A percentile compares a stretch with the other conserved stretches of the same genome.
phyloP scores from a whole-genome alignment of 345 rosid genomes.

The Lepidium sativum region DNA sequence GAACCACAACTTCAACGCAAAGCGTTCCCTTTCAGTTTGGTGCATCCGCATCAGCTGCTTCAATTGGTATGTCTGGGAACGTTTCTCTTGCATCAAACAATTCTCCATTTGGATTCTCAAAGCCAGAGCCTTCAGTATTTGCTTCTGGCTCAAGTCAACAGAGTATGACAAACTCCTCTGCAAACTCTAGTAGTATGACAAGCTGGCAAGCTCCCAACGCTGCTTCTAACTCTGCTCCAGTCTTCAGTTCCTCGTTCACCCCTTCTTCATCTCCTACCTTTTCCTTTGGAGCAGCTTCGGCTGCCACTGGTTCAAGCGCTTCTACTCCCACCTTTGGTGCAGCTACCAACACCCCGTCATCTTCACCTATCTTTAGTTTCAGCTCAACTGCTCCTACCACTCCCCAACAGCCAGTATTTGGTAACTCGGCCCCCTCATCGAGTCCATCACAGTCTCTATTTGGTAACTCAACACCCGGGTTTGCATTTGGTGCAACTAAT shows the following conservation, averaged over 20 bases:
- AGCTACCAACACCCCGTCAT: slow-evolving; percentile 31
- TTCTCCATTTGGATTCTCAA: slow-evolving; percentile 44
- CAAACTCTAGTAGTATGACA: slow-evolving; percentile 42
- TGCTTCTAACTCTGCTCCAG: slow-evolving; percentile 25
- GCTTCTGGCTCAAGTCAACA: slow-evolving; percentile 40
- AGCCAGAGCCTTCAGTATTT: slow-evolving; percentile 32
- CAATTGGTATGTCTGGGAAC: slow-evolving; percentile 40
- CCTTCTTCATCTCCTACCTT: slow-evolving; percentile 40
- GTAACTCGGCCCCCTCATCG: slow-evolving; percentile 33
- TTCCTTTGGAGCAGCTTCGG: slow-evolving; percentile 41
- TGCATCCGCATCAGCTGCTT: slow-evolving; percentile 41
- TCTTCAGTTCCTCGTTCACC: slow-evolving; percentile 33
- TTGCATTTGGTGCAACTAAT: slow-evolving; percentile 35
- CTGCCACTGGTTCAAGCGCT: slow-evolving; percentile 24
- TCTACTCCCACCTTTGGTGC: slow-evolving; percentile 44
- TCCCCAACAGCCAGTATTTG: slow-evolving; percentile 41
- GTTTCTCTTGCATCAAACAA: slow-evolving; percentile 36
- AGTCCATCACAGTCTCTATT: slow-evolving; percentile 45
- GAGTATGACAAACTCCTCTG: slow-evolving; percentile 33
- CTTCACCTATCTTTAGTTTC: slow-evolving; percentile 45
- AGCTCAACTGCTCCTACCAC: slow-evolving; percentile 38
- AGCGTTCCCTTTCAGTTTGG: slow-evolving; percentile 43
- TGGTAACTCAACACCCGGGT: slow-evolving; percentile 37
- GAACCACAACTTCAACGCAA: slow-evolving; percentile 38
- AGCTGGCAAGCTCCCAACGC: slow-evolving; percentile 46